These are phyloP conservation scores for Tulasnella sp. DNA, from an alignment of 768 basidiomycete species.

Conservation along the genomic window DNA sequence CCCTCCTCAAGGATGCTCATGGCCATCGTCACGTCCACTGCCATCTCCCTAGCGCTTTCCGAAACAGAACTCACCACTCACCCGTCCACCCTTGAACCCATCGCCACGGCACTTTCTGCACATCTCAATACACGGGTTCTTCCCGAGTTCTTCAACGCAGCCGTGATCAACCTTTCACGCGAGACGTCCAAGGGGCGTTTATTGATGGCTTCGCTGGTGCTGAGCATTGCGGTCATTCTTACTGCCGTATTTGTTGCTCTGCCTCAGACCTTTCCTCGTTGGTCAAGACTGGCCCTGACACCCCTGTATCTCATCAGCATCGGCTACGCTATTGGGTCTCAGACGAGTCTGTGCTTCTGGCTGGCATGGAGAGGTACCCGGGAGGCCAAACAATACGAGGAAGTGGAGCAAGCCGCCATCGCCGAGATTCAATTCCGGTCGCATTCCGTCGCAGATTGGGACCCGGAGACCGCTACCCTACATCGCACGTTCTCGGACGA, in stretches of 20 bases:
- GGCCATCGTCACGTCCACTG: slow-evolving; percentile 3
- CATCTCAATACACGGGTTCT: slow-evolving; percentile 1
- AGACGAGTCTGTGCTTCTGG: slow-evolving; percentile 10
- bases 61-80: slow-evolving; percentile 15
- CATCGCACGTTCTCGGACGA: background rate
- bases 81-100: slow-evolving; percentile 4
- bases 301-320: slow-evolving; percentile 11
- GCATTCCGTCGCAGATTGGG: background rate
- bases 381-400: slow-evolving; percentile 11
- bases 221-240: background rate
- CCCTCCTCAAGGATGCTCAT: background rate
- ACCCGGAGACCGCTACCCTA: background rate
- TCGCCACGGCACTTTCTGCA: slow-evolving; percentile 3
- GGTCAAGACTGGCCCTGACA: slow-evolving; percentile 1
- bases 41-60: slow-evolving; percentile 9
- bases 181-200: background rate
- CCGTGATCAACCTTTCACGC: slow-evolving; percentile 10
- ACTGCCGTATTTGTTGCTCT: slow-evolving; percentile 3
- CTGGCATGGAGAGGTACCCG: slow-evolving; percentile 11
- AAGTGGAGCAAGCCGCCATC: background rate
- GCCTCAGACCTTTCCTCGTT: background rate
- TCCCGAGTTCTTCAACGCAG: slow-evolving; percentile 4
- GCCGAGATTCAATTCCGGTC: background rate
- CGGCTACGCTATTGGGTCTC: slow-evolving; percentile 8
- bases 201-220: background rate